phyloP scores from a whole-genome alignment of 1,284 basidiomycete genomes.

The Puccinia brachypodii region DNA sequence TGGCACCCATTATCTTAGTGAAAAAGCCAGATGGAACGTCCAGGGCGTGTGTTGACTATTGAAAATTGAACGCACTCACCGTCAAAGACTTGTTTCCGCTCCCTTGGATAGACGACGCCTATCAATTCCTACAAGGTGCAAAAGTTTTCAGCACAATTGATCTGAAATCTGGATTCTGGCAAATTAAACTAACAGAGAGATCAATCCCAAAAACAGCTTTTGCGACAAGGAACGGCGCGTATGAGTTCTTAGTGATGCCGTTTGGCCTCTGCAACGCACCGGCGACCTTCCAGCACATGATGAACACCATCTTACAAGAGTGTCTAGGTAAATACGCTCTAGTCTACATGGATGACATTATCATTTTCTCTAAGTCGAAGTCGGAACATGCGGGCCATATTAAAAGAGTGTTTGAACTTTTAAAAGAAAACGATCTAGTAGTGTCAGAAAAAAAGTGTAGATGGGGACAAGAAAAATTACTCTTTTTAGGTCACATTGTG shows the following conservation, averaged over 20 bases:
- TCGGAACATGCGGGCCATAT: not conserved
- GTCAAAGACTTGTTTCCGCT: constrained; percentile 11
- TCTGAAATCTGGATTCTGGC: constrained; percentile 3
- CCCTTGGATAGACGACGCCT: not conserved
- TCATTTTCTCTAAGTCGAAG: not conserved
- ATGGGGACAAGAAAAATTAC: not conserved
- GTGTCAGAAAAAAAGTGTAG: not conserved
- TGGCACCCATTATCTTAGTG: not conserved
- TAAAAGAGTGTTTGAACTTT: not conserved
- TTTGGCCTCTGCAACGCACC: constrained; percentile 50
- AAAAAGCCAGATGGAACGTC: not conserved
- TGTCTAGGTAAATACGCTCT: constrained; percentile 5
- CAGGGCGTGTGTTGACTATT: constrained; percentile 21
- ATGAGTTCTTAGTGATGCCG: constrained; percentile 22
- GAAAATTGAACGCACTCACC: constrained; percentile 2
- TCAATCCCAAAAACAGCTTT: constrained; percentile 9
- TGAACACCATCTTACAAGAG: not conserved
- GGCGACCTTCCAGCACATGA: constrained; percentile 53
- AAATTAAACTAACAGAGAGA: not conserved
- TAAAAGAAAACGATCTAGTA: not conserved
- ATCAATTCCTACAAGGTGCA: not conserved
- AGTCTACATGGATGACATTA: constrained; percentile 16
- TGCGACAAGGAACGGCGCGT: not conserved
- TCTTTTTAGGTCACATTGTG: constrained; percentile 16
- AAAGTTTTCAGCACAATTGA: not conserved